Base-by-base conservation (phyloP, 345 rosid genomes). In the Eucalyptus victrix region DNA sequence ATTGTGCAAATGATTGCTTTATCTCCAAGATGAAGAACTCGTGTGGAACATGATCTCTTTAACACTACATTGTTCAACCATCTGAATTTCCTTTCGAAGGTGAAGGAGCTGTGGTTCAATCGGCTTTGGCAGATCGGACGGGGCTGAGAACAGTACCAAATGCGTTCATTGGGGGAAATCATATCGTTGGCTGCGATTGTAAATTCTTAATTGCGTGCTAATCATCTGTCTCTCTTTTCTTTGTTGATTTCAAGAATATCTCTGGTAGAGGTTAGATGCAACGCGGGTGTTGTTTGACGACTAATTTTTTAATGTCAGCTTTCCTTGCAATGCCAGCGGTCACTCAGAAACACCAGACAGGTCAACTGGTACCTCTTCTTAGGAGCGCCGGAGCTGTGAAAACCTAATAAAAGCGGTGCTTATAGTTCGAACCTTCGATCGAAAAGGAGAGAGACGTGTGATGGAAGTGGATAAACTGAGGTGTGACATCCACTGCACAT, bases 151-250 rank as follows among this genome's bases (percentile, higher is more conserved):
- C 96, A 12, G 96, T 97, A 80, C 97, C 98, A 6, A 93, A 91
- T 65, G 97, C 95, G 80, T 96, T 97, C 93, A 95, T 94, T 30
- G 95, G 92, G 80, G 97, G 94, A 14, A 95, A 94, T 89, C 96
- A 94, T 51, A 93, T 96, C 10, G 96, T 94, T 65, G 98, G 98
- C 54, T 96, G 96, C 72, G 94, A 96, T 62, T n/a, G 98, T 95
- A 91, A 93, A 92, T 28, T 37, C 83, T 40, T 80, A 42, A 88
- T 50, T 17, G 72, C 88, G 4, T 58, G 30, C 30, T 81, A 54
- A 42, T 53, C 50, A 15, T 30, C 53, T 67, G 76, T 23, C 87
- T 14, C 67, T 86, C 23, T 62, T 44, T 86, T 32, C 54, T 89
- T 18, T 87, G 80, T 44, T 58, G 45, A 30, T 40, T 58, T 62